Percentiles rank a stretch among this genome's conserved stretches.
These are phyloP conservation scores for Protea cynaroides DNA, from an alignment of 164 flowering plant species.

Conservation along the genomic window DNA sequence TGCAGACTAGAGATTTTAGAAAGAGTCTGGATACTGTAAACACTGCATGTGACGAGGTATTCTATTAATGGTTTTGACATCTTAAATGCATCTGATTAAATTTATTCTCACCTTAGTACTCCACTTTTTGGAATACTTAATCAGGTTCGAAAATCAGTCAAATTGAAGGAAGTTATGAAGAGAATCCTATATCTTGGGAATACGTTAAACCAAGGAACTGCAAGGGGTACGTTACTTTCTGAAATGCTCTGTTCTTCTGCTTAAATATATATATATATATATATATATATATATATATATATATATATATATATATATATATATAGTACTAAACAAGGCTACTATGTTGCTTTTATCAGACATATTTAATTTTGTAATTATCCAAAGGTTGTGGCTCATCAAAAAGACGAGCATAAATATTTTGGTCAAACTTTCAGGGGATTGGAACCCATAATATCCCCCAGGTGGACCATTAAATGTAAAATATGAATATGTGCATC, in stretches of 20 bases:
- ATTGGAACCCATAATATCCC: no score
- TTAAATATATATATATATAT: no score
- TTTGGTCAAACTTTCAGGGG: no score
- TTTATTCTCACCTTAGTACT: slow-evolving; percentile 9
- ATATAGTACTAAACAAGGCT: no score
- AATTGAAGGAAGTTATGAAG: slow-evolving; percentile 87
- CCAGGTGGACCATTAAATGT: no score
- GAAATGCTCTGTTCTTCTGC: neutral
- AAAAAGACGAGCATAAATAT: no score
- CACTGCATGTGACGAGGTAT: slow-evolving; percentile 88
- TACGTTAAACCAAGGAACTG: slow-evolving; percentile 91
- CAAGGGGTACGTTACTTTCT: slow-evolving; percentile 60
- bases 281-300: no score
- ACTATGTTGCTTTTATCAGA: no score
- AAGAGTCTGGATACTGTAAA: slow-evolving; percentile 66
- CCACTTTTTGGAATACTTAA: slow-evolving; percentile 4
- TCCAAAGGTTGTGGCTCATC: no score
- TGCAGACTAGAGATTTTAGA: slow-evolving; percentile 73
- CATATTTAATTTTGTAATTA: no score
- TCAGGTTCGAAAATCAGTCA: slow-evolving; percentile 72
- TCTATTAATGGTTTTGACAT: neutral
- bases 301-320: no score
- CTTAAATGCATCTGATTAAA: neutral
- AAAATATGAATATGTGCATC: no score
- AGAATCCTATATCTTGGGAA: slow-evolving; percentile 79